A percentile compares a stretch with the other conserved stretches of the same genome.
phyloP scores from a whole-genome alignment of 2,329 filamentous ascomycete species.

The Triangularia setosa region DNA sequence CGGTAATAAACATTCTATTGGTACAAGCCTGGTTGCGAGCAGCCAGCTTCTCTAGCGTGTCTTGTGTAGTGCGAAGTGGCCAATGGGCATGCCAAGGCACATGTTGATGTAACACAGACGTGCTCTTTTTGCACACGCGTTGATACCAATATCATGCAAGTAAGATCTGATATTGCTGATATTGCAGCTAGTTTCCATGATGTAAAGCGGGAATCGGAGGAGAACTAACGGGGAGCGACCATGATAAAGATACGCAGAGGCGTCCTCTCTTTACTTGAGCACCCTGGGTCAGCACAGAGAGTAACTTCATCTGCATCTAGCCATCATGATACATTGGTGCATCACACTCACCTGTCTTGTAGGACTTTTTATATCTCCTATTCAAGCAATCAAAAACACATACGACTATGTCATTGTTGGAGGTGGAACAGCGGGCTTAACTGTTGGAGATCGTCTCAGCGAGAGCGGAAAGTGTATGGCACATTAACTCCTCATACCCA shows the following conservation, averaged over 20 bases:
- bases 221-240: neutral
- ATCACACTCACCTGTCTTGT: neutral
- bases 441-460: conserved; percentile 8
- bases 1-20: neutral
- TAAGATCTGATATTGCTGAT: neutral
- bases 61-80: neutral
- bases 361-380: neutral
- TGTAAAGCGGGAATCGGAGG: neutral
- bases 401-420: conserved; percentile 11
- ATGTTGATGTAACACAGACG: neutral
- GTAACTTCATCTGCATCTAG: too few species aligned
- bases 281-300: neutral
- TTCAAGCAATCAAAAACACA: neutral
- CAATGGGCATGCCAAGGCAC: neutral
- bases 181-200: neutral
- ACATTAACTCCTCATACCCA: neutral
- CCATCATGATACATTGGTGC: neutral
- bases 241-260: too few species aligned
- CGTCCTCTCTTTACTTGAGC: too few species aligned
- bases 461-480: conserved; percentile 9
- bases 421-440: conserved; percentile 7
- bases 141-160: neutral
- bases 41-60: neutral
- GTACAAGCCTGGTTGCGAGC: neutral
- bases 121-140: neutral